Base-by-base conservation (phyloP, 257 asterid genomes). In the Echites panduratus region DNA sequence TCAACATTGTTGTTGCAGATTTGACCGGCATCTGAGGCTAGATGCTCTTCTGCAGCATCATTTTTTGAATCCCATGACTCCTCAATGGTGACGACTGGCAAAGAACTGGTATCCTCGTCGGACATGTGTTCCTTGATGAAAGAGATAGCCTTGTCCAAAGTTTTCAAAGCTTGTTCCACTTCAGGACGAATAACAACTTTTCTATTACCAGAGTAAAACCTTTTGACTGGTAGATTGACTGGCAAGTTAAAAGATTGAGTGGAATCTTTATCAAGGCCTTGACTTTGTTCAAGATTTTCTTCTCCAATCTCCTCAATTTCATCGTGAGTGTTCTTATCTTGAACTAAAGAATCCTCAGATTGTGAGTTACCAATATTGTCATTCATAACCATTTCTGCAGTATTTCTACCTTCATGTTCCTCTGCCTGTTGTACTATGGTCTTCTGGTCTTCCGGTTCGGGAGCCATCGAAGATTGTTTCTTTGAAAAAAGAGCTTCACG, bases 251-350 rank as follows among this genome's bases (percentile, higher is more conserved):
- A n/a, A 7, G 72, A 54, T 26, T 61, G 74, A 47, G 72, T 38
- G n/a, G 40, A 52, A 75, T 79, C 71, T 70, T 52, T 67, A 24
- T 79, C 75, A 48, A 68, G 41, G 63, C 56, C 58, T 75, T 57
- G 73, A 45, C 64, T 70, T 75, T 65, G 74, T 67, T 75, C 88
- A 27, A 49, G 13, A 40, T 77, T 81, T 26, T 70, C 79, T 68
- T 83, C 96, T 68, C 77, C 80, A 40, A 85, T 73, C 79, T 87
- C 92, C 89, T 78, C 87, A 13, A 88, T 87, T 74, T 92, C 62
- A 32, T 62, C 11, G 14, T 16, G 65, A 58, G 71, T 53, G 50
- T 74, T 79, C 47, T 70, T 47, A 56, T 79, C 75, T 44, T 70
- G 53, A 71, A 63, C 58, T 24, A 43, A 77, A 14, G 24, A 29